Base-by-base conservation (phyloP, 805 yeast species). In the Ogataea neopini region DNA sequence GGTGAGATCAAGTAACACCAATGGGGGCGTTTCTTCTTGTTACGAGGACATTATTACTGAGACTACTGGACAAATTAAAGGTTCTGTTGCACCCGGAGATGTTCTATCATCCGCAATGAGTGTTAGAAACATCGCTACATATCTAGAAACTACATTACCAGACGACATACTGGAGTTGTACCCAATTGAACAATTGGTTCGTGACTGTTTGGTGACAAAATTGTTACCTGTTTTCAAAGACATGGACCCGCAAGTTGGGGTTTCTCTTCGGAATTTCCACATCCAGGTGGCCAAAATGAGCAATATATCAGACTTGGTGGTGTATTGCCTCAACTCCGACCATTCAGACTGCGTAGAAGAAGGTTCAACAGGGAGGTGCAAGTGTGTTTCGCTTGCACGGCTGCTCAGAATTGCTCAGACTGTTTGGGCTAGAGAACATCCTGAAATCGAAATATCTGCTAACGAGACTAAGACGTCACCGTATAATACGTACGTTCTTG, bases 211-310 rank as follows among this genome's bases (percentile, higher is more conserved):
- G 48, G 66, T 43, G 46, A 67, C 74, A 38, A 73, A 68, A 39
- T 63, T 73, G 28, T 53, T 78, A 40, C 88, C 88, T 1, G 51
- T 71, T 7, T 84, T 87, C 56, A 67, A 75, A 43, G 72, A 77
- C 48, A 62, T 83, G 57, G 91, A 86, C 55, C 92, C 90, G 13
- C 79, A 74, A 47, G 72, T 76, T 36, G 94, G 96, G 3, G 82
- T 88, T 5, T 80, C 88, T 3, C 74, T 90, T 45, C 76, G 97
- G 52, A 88, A 91, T 61, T 91, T 90, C 65, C 89, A 87, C 60
- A 80, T 86, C 47, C 98, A 92, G 67, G 86, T 83, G 15, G 77
- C 89, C n/a, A 90, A 89, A 61, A 70, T 84, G 50, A 86, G 94
- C 28, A 72, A 80, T 22, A 72, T 89, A 8, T 76, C 94, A 0